phyloP scores from a whole-genome alignment of 129 eudicot genomes.

The Helianthus tuberosus region DNA sequence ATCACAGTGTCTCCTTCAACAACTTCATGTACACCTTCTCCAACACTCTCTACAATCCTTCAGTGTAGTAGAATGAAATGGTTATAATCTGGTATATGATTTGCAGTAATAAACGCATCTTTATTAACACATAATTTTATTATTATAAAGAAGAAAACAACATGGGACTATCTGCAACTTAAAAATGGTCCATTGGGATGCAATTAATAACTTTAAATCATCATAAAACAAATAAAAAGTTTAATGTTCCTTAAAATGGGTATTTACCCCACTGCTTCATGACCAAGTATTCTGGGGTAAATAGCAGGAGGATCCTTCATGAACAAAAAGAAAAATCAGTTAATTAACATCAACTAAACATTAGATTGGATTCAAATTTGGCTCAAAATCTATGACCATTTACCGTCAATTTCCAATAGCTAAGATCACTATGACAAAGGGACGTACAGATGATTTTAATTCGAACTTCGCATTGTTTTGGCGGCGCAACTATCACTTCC shows the following conservation, averaged over 20 bases:
- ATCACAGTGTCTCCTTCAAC: slow-evolving; percentile 72
- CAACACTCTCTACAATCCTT: slow-evolving; percentile 88
- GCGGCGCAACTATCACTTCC: slow-evolving; percentile 59
- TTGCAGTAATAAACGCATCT: neutral
- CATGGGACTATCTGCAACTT: neutral
- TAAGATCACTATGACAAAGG: slow-evolving; percentile 57
- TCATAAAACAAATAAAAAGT: neutral
- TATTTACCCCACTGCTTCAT: slow-evolving; percentile 90
- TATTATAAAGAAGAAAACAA: neutral
- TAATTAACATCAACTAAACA: slow-evolving; percentile 7
- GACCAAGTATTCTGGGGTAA: slow-evolving; percentile 85
- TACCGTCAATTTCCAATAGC: slow-evolving; percentile 56
- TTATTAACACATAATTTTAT: neutral
- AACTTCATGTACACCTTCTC: slow-evolving; percentile 72
- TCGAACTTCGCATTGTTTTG: slow-evolving; percentile 56
- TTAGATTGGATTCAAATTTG: slow-evolving; percentile 37
- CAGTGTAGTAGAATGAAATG: slow-evolving; percentile 15
- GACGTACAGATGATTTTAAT: slow-evolving; percentile 58
- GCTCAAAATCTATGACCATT: neutral
- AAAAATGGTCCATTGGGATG: neutral
- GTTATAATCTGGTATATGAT: slow-evolving; percentile 9
- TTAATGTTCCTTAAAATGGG: neutral
- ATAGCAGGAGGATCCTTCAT: slow-evolving; percentile 74
- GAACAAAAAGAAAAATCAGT: neutral
- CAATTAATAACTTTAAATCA: neutral